Evolutionary conservation across 2,329 filamentous ascomycete species (phyloP).

Genomic region (Cladosporium colombiae): DNA sequence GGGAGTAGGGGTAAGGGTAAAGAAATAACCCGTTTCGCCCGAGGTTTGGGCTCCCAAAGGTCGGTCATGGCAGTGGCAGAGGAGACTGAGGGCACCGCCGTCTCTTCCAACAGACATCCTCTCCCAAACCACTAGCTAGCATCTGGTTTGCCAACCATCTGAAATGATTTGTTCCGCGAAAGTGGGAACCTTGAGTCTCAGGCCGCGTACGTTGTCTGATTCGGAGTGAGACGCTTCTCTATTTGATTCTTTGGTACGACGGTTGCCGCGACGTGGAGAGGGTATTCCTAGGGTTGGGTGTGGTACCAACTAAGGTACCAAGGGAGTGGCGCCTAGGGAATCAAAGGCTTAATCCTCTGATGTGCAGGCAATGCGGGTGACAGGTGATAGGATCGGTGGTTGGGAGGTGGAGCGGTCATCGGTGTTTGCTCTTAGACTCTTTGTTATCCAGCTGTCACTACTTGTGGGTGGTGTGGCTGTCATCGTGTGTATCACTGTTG

Average conservation of each 20-base stretch:
- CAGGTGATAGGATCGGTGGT: conserved; percentile 3
- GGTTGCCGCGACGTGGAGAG: conserved; percentile 2
- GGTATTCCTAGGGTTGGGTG: neutral
- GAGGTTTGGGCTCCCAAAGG: neutral
- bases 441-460: neutral
- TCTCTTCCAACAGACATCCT: neutral
- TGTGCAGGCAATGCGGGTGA: neutral
- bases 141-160: no score
- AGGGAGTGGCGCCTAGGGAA: neutral
- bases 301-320: neutral
- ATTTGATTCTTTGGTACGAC: neutral
- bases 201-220: conserved; percentile 1
- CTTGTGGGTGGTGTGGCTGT: neutral
- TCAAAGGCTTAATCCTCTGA: conserved; percentile 8
- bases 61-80: neutral
- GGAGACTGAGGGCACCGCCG: neutral
- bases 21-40: neutral
- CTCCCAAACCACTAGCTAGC: neutral
- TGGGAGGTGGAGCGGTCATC: neutral
- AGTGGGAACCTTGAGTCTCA: neutral
- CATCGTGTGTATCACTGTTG: neutral
- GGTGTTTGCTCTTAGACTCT: neutral
- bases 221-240: conserved; percentile 11
- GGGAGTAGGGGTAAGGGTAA: conserved; percentile 3
- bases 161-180: neutral